Conservation (phyloP, 495 filamentous ascomycete genomes). For the Penicillium verhagenii region DNA sequence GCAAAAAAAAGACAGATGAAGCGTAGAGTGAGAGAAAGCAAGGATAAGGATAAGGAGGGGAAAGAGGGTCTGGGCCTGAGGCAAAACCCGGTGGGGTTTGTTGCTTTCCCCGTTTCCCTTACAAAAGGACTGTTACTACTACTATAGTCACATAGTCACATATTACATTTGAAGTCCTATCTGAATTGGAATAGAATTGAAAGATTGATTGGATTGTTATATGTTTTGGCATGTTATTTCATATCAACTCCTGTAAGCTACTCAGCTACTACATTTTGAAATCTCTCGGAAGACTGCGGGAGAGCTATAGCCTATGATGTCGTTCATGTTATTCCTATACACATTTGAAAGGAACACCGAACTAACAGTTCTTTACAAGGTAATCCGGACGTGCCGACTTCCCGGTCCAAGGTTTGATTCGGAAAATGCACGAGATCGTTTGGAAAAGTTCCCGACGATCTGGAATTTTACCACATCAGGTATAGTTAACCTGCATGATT, state of each 20-base stretch:
- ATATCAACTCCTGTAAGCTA: too few species aligned
- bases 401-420: slow-evolving; percentile 8
- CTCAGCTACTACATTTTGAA: too few species aligned
- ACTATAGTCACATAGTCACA: too few species aligned
- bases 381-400: slow-evolving; percentile 24
- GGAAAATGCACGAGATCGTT: slow-evolving; percentile 6
- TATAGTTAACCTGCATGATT: slow-evolving; percentile 10
- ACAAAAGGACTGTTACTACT: too few species aligned
- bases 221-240: too few species aligned
- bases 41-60: slow-evolving; percentile 26
- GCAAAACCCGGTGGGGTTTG: slow-evolving; percentile 9
- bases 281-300: not conserved
- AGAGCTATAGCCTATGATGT: too few species aligned
- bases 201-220: too few species aligned
- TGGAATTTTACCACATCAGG: slow-evolving; percentile 25
- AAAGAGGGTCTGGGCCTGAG: slow-evolving; percentile 24
- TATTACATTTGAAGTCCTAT: too few species aligned
- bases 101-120: not conserved
- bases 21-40: too few species aligned
- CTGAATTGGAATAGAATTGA: too few species aligned
- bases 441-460: slow-evolving; percentile 12
- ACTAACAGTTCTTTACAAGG: not conserved
- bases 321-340: too few species aligned
- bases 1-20: slow-evolving; percentile 2
- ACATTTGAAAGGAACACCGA: too few species aligned